phyloP scores from a whole-genome alignment of 768 basidiomycete genomes.

The Russula virescens region DNA sequence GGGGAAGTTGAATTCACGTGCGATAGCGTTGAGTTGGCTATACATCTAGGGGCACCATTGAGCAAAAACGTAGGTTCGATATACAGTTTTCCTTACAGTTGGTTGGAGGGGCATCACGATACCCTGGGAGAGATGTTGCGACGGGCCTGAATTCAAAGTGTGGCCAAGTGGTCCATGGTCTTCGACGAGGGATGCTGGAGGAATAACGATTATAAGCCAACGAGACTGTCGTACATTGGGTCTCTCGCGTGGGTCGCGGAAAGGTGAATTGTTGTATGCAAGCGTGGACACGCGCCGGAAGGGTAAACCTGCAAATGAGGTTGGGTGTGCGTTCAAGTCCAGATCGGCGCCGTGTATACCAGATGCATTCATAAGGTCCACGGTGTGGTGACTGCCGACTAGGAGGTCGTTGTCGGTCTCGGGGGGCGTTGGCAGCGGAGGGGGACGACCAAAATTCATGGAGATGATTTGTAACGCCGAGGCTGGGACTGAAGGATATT shows the following conservation, averaged over 20 bases:
- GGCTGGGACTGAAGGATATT: background rate
- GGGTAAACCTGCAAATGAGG: constrained; percentile 24
- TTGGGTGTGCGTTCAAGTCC: constrained; percentile 1
- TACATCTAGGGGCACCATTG: constrained; percentile 48
- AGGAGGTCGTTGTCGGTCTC: constrained; percentile 33
- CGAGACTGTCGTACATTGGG: constrained; percentile 35
- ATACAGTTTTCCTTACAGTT: constrained; percentile 42
- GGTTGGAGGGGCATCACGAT: constrained; percentile 71
- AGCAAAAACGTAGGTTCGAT: background rate
- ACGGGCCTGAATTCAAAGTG: constrained; percentile 52
- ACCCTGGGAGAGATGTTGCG: constrained; percentile 58
- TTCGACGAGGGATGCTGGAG: constrained; percentile 51
- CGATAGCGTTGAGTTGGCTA: constrained; percentile 70
- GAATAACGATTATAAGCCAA: constrained; percentile 62
- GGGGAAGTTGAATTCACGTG: constrained; percentile 77
- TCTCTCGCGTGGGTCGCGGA: constrained; percentile 41
- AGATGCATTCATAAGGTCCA: constrained; percentile 4
- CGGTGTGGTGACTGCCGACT: background rate
- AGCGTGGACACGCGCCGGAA: constrained; percentile 46
- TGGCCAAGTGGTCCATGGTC: constrained; percentile 56
- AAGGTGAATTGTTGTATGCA: constrained; percentile 44
- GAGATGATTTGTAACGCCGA: constrained; percentile 36
- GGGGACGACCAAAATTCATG: constrained; percentile 37
- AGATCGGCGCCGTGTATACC: background rate
- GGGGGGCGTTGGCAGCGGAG: constrained; percentile 32